phyloP scores from a whole-genome alignment of 139 green algal species.

The Marvania coccoides region DNA sequence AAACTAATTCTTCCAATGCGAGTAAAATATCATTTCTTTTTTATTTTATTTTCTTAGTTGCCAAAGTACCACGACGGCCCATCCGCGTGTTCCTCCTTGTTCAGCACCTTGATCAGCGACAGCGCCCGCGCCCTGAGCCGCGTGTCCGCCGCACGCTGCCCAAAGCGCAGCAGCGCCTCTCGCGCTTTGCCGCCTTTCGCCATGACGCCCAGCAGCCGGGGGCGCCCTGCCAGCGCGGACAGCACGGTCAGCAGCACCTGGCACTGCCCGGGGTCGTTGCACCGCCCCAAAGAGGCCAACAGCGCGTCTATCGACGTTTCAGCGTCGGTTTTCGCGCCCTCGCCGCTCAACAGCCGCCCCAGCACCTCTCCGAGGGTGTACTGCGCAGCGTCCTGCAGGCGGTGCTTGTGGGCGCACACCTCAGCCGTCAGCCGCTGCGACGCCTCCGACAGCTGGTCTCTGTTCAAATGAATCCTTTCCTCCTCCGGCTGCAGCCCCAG shows the following conservation, averaged over 20 bases:
- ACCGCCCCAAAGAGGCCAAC: neutral
- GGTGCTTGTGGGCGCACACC: conserved; percentile 21
- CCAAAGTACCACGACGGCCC: neutral
- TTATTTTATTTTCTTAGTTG: neutral
- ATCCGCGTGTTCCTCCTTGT: neutral
- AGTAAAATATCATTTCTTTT: too few relatives aligned
- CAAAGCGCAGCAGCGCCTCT: conserved; percentile 8
- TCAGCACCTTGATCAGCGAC: conserved; percentile 23
- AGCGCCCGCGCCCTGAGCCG: conserved; percentile 14
- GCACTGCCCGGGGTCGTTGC: conserved; percentile 7
- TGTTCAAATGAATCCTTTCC: neutral
- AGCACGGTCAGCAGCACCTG: conserved; percentile 28
- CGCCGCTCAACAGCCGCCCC: neutral
- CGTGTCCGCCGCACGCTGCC: conserved; percentile 2
- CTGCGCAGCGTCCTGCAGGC: conserved; percentile 25
- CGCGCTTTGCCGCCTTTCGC: neutral
- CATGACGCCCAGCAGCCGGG: neutral
- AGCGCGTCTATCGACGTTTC: neutral
- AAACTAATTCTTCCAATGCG: too few relatives aligned
- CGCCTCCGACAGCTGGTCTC: neutral
- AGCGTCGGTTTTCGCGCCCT: neutral
- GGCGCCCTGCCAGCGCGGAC: conserved; percentile 19
- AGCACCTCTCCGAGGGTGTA: conserved; percentile 25
- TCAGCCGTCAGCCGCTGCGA: conserved; percentile 15
- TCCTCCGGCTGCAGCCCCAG: neutral